Evolutionary conservation across 2,329 filamentous ascomycete species (phyloP), one percentile per base, ranked within the genome.

Genomic region (Lachnellula arida): DNA sequence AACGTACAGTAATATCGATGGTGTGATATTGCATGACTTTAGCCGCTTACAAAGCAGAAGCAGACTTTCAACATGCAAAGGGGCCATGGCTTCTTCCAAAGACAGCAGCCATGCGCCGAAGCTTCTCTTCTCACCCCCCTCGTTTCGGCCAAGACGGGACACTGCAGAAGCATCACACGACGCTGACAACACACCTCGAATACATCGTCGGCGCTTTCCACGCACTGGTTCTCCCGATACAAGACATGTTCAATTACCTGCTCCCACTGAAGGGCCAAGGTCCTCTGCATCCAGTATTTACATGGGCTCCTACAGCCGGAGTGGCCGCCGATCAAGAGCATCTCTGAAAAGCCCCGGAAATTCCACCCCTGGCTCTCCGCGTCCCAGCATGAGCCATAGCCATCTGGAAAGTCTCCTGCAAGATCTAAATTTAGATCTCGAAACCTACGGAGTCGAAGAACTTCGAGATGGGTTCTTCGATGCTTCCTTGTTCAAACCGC

Each of bases 381-480:
- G 63, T 43, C 47, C 53, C 8, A 63, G 68, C 56, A 63, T 66
- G 44, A 70, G 65, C 56, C 67, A 70, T 28, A 59, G 55, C 19
- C 67, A 67, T 35, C 58, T 72, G 4, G 63, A 67, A 28, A 61
- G 58, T 50, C 59, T 72, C 7, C 54, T 73, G 1, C 66, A 68
- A 42, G 66, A 70, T 56, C 56, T 70, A 7, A 62, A 74, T 40
- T 56, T 69, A 40, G 68, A 73, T 40, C 61, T 75, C 15, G 71
- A 75, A 48, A 72, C 71, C n/a, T 76, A 75, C 62, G 73, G 72
- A 5, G 66, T 75, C 4, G 71, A 74, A 54, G 74, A 76, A 57
- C 59, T 70, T 28, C 68, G 74, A 54, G 74, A 75, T 66, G 73
- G 73, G 2, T 75, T 76, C 57, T 76, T 76, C 54, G 74, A 76